These are phyloP conservation scores for Litsea cubeba DNA, from an alignment of 164 flowering plant species.

Conservation along the genomic window DNA sequence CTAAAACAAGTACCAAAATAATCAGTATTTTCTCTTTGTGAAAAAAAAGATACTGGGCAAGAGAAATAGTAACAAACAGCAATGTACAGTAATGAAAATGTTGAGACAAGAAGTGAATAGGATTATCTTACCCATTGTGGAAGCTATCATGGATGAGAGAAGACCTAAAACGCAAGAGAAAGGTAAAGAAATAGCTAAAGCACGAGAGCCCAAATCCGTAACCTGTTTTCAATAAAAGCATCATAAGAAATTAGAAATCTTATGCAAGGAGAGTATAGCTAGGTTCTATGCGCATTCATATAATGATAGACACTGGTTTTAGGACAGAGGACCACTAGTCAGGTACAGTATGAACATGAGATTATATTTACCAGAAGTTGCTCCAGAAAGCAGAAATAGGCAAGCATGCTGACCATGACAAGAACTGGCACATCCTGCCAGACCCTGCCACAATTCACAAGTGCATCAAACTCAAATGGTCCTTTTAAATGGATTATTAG, in stretches of 20 bases:
- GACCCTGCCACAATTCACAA: constrained; percentile 45
- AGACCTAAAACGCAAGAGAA: constrained; percentile 80
- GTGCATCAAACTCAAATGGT: background rate
- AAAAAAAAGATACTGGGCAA: background rate
- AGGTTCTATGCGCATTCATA: background rate
- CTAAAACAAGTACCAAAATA: background rate
- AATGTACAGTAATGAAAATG: background rate
- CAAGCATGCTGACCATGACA: constrained; percentile 83
- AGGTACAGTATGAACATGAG: background rate
- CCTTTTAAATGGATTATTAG: too few relatives aligned
- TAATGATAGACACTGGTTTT: background rate
- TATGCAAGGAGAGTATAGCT: background rate
- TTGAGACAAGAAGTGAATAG: background rate
- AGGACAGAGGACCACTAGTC: background rate
- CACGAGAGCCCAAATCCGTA: constrained; percentile 51
- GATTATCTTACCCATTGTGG: constrained; percentile 64
- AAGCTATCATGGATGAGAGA: constrained; percentile 73
- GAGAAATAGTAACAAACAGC: background rate
- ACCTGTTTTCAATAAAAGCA: constrained; percentile 41
- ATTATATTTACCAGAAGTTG: constrained; percentile 59
- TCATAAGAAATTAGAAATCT: background rate
- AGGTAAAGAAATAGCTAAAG: constrained; percentile 75
- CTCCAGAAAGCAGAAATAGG: constrained; percentile 84
- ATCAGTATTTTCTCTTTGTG: background rate
- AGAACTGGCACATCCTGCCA: constrained; percentile 87